Percentiles rank a stretch among this genome's conserved stretches.
Evolutionary conservation across 2,329 filamentous ascomycete species (phyloP).

Genomic region (Calonectria naviculata): DNA sequence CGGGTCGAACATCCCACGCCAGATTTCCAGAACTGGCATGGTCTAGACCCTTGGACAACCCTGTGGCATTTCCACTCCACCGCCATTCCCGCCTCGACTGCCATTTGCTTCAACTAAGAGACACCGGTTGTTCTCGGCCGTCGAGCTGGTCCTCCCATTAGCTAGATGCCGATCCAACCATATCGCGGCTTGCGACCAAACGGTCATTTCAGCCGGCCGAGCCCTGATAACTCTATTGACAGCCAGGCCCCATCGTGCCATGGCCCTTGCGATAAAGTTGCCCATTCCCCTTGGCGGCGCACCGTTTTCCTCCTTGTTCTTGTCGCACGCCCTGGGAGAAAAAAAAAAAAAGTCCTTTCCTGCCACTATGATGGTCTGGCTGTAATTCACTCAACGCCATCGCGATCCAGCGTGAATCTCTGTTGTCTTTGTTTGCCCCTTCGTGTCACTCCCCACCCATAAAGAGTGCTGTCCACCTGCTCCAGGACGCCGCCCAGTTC

Average conservation of each 20-base stretch:
- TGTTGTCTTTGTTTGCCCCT: slow-evolving; percentile 6
- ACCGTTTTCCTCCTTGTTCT: background rate
- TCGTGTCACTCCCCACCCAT: background rate
- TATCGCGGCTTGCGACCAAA: slow-evolving; percentile 4
- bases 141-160: slow-evolving; percentile 19
- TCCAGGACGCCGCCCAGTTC: background rate
- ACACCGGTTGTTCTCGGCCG: slow-evolving; percentile 28
- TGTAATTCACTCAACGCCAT: slow-evolving; percentile 35
- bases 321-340: background rate
- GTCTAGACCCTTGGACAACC: slow-evolving; percentile 8
- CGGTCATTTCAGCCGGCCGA: slow-evolving; percentile 4
- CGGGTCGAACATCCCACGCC: background rate
- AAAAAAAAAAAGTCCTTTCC: background rate
- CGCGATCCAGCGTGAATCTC: background rate
- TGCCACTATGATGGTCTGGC: slow-evolving; percentile 15
- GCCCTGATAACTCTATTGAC: slow-evolving; percentile 27
- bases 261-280: slow-evolving; percentile 1
- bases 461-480: background rate
- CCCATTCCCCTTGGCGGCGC: background rate
- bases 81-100: slow-evolving; percentile 26
- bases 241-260: background rate
- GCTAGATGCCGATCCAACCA: slow-evolving; percentile 27
- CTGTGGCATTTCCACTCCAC: slow-evolving; percentile 23
- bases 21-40: slow-evolving; percentile 11
- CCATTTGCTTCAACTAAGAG: background rate